phyloP scores from a whole-genome alignment of 805 yeast genomes.

The Metschnikowia similis region DNA sequence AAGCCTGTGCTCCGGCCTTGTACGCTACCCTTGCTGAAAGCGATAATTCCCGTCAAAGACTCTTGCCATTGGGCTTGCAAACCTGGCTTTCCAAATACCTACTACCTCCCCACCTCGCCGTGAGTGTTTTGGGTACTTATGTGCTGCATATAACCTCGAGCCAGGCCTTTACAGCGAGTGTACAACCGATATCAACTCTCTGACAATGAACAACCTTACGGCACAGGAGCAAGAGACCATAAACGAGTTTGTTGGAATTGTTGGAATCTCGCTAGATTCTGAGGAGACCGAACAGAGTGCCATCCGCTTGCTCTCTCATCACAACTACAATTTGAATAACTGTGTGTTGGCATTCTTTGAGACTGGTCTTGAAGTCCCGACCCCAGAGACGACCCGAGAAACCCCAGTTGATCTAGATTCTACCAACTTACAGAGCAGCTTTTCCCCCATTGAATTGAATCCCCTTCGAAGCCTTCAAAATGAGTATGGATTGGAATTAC shows the following conservation, averaged over 20 bases:
- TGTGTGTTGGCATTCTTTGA: slow-evolving; percentile 63
- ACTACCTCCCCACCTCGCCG: no score
- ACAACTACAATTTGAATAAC: slow-evolving; percentile 55
- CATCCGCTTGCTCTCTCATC: slow-evolving; percentile 11
- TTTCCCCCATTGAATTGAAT: not conserved
- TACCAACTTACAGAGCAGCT: not conserved
- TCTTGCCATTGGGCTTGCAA: no score
- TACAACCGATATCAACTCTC: not conserved
- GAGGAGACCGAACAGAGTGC: slow-evolving; percentile 11
- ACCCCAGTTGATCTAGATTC: slow-evolving; percentile 4
- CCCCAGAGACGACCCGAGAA: slow-evolving; percentile 4
- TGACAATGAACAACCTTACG: slow-evolving; percentile 6
- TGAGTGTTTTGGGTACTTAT: no score
- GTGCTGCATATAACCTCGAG: not conserved
- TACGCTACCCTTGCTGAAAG: no score
- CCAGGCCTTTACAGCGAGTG: not conserved
- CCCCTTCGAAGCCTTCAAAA: slow-evolving; percentile 21
- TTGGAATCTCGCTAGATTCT: slow-evolving; percentile 13
- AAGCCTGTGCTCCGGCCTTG: not conserved
- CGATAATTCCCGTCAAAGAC: no score
- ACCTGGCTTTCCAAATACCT: no score
- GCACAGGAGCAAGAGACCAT: slow-evolving; percentile 10
- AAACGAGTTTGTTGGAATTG: slow-evolving; percentile 14
- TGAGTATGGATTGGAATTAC: slow-evolving; percentile 23
- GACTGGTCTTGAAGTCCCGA: slow-evolving; percentile 29